Conservation (phyloP, 2,329 filamentous ascomycete species). For the Purpureocillium lavendulum region DNA sequence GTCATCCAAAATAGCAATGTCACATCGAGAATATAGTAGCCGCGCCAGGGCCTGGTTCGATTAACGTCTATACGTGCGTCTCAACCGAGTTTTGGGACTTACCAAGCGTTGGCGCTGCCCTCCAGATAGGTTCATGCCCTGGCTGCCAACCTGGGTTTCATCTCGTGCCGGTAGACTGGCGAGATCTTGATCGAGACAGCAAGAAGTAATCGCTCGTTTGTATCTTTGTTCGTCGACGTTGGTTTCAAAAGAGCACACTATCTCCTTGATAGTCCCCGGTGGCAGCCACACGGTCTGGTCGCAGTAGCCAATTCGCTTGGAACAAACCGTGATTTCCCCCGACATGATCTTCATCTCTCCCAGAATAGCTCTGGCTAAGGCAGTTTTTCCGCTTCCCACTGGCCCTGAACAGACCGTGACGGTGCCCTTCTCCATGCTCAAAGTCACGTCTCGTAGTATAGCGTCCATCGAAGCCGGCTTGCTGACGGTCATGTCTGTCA, state of each 20-base stretch:
- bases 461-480: conserved; percentile 3
- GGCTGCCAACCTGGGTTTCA: conserved; percentile 9
- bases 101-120: conserved; percentile 15
- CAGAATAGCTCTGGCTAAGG: conserved; percentile 12
- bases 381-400: conserved; percentile 18
- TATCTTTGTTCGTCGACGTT: conserved; percentile 6
- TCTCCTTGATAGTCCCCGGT: conserved; percentile 9
- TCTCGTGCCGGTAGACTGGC: conserved; percentile 12
- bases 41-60: background rate
- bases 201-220: conserved; percentile 8
- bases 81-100: too few relatives aligned
- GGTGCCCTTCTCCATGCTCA: conserved; percentile 7
- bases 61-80: background rate
- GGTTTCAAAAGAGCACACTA: conserved; percentile 1
- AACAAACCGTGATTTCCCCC: conserved; percentile 5
- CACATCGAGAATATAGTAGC: background rate
- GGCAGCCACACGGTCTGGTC: conserved; percentile 13
- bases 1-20: background rate
- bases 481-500: too few relatives aligned
- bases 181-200: conserved; percentile 14
- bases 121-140: conserved; percentile 11
- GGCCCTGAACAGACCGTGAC: conserved; percentile 17
- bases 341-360: conserved; percentile 5
- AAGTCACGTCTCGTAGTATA: too few relatives aligned
- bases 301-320: conserved; percentile 8